Conservation (phyloP, 176 grass and related monocot genomes). For the Juncus inflexus region DNA sequence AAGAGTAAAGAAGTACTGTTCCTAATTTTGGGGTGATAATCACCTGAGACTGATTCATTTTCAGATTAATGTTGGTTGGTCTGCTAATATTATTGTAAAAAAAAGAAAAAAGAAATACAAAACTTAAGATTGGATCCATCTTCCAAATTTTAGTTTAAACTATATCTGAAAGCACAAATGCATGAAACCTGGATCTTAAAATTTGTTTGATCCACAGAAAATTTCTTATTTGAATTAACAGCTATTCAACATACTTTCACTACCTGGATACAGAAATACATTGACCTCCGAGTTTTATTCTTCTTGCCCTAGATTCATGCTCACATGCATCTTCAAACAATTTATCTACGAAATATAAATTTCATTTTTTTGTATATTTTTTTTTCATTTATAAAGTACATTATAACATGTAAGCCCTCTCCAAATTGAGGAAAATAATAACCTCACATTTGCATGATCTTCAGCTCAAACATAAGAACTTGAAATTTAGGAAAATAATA, state of each 20-base stretch:
- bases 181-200: no score
- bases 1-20: no score
- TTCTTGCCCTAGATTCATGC: conserved; percentile 12
- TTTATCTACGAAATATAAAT: background rate
- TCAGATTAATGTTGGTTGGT: no score
- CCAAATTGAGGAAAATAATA: background rate
- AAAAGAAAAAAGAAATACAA: no score
- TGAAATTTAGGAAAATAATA: conserved; percentile 1
- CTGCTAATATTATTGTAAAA: no score
- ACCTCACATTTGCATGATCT: background rate
- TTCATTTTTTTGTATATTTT: background rate
- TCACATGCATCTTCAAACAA: conserved; percentile 2
- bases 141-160: no score
- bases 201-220: no score
- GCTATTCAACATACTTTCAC: background rate
- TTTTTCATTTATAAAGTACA: background rate
- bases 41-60: no score
- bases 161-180: no score
- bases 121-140: no score
- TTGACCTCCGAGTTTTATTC: conserved; percentile 12
- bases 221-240: no score
- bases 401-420: background rate
- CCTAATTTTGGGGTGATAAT: no score
- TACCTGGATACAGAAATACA: conserved; percentile 10
- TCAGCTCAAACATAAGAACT: background rate